Conservation (phyloP, 2,329 filamentous ascomycete species). For the Colletotrichum liriopes region DNA sequence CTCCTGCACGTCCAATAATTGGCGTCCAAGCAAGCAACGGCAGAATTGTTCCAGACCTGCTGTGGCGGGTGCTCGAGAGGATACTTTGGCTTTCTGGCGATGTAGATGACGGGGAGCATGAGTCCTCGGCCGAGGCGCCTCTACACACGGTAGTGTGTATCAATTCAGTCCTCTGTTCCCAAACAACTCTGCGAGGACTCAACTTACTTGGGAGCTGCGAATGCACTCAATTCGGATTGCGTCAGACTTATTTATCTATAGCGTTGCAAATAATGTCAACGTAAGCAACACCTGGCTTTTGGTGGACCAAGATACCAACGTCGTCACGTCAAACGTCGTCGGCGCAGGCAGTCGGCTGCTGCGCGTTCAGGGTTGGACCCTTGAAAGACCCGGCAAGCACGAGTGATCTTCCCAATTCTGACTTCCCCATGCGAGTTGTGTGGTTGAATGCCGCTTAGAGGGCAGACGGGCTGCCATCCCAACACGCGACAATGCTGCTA, state of each 20-base stretch:
- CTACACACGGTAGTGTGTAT: constrained; percentile 11
- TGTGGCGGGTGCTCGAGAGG: background rate
- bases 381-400: background rate
- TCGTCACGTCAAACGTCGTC: constrained; percentile 12
- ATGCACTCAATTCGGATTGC: background rate
- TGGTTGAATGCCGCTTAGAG: background rate
- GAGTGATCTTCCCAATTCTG: constrained; percentile 24
- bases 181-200: constrained; percentile 1
- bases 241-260: background rate
- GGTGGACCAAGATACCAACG: background rate
- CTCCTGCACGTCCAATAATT: constrained; percentile 13
- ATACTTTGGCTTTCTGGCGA: constrained; percentile 1
- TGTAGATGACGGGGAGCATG: background rate
- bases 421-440: constrained; percentile 22
- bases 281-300: background rate
- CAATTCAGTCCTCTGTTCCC: background rate
- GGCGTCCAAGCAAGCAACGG: constrained; percentile 13
- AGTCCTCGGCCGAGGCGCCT: constrained; percentile 12
- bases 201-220: background rate
- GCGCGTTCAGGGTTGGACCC: constrained; percentile 23
- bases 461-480: constrained; percentile 36
- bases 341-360: constrained; percentile 3
- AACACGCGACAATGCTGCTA: constrained; percentile 26
- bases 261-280: background rate
- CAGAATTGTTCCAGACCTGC: background rate